These are phyloP conservation scores for Pythium coloratum DNA, from an alignment of 352 stramenopile genomes.

Conservation along the genomic window DNA sequence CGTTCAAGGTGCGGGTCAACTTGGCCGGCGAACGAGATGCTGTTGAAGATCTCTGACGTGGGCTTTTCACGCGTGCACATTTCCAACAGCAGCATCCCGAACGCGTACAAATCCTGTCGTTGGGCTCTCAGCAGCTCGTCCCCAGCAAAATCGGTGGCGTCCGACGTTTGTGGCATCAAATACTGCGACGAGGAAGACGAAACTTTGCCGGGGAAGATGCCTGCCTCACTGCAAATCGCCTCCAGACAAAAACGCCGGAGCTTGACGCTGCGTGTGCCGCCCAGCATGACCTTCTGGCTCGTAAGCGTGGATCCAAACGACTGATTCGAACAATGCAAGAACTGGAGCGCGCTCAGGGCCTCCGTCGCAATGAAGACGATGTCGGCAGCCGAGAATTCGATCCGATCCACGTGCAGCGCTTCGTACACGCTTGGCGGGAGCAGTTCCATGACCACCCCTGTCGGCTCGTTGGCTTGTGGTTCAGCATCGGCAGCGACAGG, in stretches of 20 bases:
- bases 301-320: constrained; percentile 52
- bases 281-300: constrained; percentile 71
- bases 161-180: constrained; percentile 24
- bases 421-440: constrained; percentile 54
- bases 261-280: constrained; percentile 38
- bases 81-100: constrained; percentile 69
- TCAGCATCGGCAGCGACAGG: constrained; percentile 2
- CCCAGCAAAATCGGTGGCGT: not conserved
- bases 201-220: constrained; percentile 8
- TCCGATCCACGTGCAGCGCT: constrained; percentile 44
- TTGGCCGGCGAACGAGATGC: constrained; percentile 42
- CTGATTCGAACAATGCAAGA: constrained; percentile 39
- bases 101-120: constrained; percentile 56
- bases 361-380: constrained; percentile 50
- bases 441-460: constrained; percentile 42
- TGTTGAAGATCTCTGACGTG: constrained; percentile 54
- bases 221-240: constrained; percentile 31
- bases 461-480: constrained; percentile 9
- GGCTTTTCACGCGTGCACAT: constrained; percentile 61
- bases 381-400: constrained; percentile 38
- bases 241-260: constrained; percentile 56
- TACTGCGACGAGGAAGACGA: constrained; percentile 24
- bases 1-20: constrained; percentile 46
- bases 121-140: not conserved
- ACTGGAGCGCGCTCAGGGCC: constrained; percentile 41